These are phyloP conservation scores for Strobilomyces confusus DNA, from an alignment of 768 basidiomycete genomes.

Conservation along the genomic window DNA sequence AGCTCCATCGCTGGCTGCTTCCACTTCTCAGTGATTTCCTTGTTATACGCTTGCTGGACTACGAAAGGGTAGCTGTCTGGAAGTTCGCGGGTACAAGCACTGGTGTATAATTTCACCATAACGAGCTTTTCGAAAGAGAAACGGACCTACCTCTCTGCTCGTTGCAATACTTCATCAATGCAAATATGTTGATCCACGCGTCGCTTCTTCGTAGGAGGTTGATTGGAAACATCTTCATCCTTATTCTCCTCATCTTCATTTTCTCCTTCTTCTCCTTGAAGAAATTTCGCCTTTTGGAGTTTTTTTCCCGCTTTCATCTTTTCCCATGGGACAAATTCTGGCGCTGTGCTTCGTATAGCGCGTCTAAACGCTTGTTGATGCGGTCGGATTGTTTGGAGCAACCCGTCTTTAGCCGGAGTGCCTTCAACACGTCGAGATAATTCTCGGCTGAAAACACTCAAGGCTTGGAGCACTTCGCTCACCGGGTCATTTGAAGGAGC, in stretches of 20 bases:
- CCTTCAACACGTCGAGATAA: neutral
- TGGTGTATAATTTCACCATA: neutral
- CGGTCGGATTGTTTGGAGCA: conserved; percentile 51
- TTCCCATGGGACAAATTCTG: neutral
- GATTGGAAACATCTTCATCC: neutral
- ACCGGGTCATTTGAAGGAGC: neutral
- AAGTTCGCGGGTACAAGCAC: conserved; percentile 59
- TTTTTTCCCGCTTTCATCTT: neutral
- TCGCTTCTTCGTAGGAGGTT: neutral
- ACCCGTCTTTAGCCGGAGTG: conserved; percentile 33
- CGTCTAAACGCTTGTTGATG: conserved; percentile 43
- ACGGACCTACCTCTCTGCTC: conserved; percentile 14
- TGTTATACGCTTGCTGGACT: conserved; percentile 50
- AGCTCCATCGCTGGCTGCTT: conserved; percentile 39
- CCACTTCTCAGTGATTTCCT: conserved; percentile 44
- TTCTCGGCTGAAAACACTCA: neutral
- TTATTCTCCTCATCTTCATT: neutral
- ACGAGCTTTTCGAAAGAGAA: neutral
- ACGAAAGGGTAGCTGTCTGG: conserved; percentile 62
- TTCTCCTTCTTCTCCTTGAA: neutral
- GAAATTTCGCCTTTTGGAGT: neutral
- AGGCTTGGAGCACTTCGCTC: neutral
- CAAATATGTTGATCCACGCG: conserved; percentile 21
- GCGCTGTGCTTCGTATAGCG: conserved; percentile 30
- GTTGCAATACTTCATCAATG: conserved; percentile 49